Conservation (phyloP, 306 rosid genomes). For the Cucurbita argyrosperma region DNA sequence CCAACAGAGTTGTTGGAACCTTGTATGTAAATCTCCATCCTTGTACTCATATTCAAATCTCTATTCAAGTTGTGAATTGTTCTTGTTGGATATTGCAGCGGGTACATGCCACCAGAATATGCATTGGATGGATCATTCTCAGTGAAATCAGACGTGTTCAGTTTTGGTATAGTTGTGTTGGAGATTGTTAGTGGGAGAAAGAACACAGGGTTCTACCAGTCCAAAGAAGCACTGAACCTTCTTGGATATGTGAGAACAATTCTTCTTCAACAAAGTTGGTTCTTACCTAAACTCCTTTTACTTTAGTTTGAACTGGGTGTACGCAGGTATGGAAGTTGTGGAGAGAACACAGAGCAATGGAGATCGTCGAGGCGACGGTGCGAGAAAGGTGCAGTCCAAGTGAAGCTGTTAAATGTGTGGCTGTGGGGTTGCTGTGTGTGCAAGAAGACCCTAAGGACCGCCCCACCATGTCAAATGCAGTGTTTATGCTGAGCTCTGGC, state of each 20-base stretch:
- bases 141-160: conserved; percentile 8
- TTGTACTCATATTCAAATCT: background rate
- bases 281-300: background rate
- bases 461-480: conserved; percentile 7
- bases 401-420: conserved; percentile 6
- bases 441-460: conserved; percentile 7
- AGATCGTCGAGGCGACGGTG: background rate
- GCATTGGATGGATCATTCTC: conserved; percentile 2
- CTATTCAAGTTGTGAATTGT: background rate
- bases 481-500: background rate
- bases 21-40: conserved; percentile 14
- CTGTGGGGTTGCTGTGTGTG: conserved; percentile 6
- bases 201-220: background rate
- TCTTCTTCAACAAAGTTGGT: too few relatives aligned
- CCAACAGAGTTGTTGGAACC: conserved; percentile 7
- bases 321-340: conserved; percentile 8
- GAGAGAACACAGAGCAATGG: conserved; percentile 15
- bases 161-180: conserved; percentile 5
- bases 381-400: background rate
- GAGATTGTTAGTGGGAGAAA: conserved; percentile 14
- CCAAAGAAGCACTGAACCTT: background rate
- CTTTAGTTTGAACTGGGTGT: background rate
- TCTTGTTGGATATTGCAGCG: background rate
- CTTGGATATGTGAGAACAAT: conserved; percentile 4
- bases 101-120: conserved; percentile 15